Percentiles rank a stretch among this genome's conserved stretches.
Conservation (phyloP, 768 basidiomycete species). For the Boletus insuetus region DNA sequence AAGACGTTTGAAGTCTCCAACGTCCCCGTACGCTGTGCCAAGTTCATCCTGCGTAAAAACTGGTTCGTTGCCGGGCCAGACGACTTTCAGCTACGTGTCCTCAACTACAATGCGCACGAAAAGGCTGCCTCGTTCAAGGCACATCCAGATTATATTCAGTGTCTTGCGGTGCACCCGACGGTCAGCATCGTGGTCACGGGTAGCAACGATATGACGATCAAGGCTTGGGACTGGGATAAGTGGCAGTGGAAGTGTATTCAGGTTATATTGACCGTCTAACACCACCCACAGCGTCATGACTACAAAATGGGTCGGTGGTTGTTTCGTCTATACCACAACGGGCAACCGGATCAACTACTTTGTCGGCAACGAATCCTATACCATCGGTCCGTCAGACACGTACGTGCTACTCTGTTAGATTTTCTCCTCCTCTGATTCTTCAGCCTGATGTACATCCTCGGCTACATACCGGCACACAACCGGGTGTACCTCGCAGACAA, state of each 20-base stretch:
- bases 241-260: slow-evolving; percentile 96
- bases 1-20: too few species aligned
- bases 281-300: slow-evolving; percentile 69
- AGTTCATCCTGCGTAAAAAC: too few species aligned
- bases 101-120: too few species aligned
- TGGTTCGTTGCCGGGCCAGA: too few species aligned
- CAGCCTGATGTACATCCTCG: slow-evolving; percentile 86
- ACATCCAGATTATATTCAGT: too few species aligned
- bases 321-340: slow-evolving; percentile 92
- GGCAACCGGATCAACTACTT: slow-evolving; percentile 93
- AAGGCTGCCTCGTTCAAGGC: too few species aligned
- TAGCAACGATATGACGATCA: too few species aligned
- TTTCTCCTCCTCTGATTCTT: background rate
- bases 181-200: too few species aligned
- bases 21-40: too few species aligned
- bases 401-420: slow-evolving; percentile 50
- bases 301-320: slow-evolving; percentile 97
- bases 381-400: slow-evolving; percentile 93
- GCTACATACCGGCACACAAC: slow-evolving; percentile 92
- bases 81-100: too few species aligned
- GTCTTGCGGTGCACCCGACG: too few species aligned
- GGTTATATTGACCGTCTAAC: slow-evolving; percentile 31
- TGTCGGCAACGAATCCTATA: slow-evolving; percentile 91
- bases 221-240: slow-evolving; percentile 99
- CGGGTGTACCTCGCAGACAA: slow-evolving; percentile 95